phyloP scores from a whole-genome alignment of 164 flowering plant species.

The Echeveria elegans region DNA sequence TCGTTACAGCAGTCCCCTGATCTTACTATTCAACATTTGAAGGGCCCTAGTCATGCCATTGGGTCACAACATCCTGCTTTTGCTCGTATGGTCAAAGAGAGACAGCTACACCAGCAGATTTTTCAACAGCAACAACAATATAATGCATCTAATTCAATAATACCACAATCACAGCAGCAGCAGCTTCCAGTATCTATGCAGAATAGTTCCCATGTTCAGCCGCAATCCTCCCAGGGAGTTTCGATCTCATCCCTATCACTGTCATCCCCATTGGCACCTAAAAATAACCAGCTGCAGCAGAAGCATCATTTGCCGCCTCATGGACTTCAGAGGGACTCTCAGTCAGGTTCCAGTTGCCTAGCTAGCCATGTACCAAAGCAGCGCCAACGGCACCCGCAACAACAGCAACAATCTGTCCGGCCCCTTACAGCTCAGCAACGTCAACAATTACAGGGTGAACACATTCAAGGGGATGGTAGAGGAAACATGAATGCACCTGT shows the following conservation, averaged over 20 bases:
- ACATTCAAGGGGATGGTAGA: slow-evolving; percentile 61
- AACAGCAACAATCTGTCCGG: slow-evolving; percentile 54
- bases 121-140: slow-evolving; percentile 37
- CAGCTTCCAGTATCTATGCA: slow-evolving; percentile 23
- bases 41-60: slow-evolving; percentile 36
- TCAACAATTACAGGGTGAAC: slow-evolving; percentile 49
- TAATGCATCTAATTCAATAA: slow-evolving; percentile 36
- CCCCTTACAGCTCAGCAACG: slow-evolving; percentile 56
- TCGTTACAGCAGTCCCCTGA: slow-evolving; percentile 52
- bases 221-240: slow-evolving; percentile 42
- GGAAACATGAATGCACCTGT: slow-evolving; percentile 44
- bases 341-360: slow-evolving; percentile 30
- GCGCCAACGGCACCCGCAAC: slow-evolving; percentile 55
- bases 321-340: slow-evolving; percentile 40
- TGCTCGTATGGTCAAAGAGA: slow-evolving; percentile 62
- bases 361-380: slow-evolving; percentile 40
- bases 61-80: slow-evolving; percentile 55
- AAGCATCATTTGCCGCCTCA: slow-evolving; percentile 49
- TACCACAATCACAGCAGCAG: slow-evolving; percentile 38
- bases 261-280: slow-evolving; percentile 14
- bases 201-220: slow-evolving; percentile 45
- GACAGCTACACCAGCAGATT: slow-evolving; percentile 57
- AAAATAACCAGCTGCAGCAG: slow-evolving; percentile 48
- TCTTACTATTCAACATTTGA: slow-evolving; percentile 47
- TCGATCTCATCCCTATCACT: slow-evolving; percentile 17